Percentiles rank a stretch among this genome's conserved stretches.
Evolutionary conservation across 2,329 filamentous ascomycete genomes (phyloP).

Genomic region (Penicillium sp.): DNA sequence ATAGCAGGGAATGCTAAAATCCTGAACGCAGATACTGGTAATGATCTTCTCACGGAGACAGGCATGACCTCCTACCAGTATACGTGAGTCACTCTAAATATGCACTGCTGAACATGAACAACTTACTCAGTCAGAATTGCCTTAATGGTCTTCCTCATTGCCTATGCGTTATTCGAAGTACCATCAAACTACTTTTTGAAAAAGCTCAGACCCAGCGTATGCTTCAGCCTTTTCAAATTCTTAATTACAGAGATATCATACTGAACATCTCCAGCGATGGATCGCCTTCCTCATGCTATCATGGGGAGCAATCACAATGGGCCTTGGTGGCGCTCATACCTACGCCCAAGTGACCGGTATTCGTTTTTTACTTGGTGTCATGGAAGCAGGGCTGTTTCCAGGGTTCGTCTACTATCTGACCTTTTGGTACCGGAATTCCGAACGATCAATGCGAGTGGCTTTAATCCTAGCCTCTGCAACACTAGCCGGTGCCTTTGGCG

Average conservation of each 20-base stretch:
- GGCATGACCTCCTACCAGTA: slow-evolving; percentile 63
- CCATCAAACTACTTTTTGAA: slow-evolving; percentile 54
- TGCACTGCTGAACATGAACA: neutral
- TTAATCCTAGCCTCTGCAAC: slow-evolving; percentile 57
- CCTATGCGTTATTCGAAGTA: slow-evolving; percentile 52
- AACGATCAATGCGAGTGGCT: slow-evolving; percentile 59
- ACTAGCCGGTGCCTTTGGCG: slow-evolving; percentile 55
- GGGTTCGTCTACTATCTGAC: slow-evolving; percentile 50
- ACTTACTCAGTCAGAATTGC: slow-evolving; percentile 37
- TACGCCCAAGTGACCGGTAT: slow-evolving; percentile 47
- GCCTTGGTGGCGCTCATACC: slow-evolving; percentile 46
- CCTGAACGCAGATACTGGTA: slow-evolving; percentile 58
- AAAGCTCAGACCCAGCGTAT: slow-evolving; percentile 45
- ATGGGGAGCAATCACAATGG: slow-evolving; percentile 52
- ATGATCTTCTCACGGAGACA: slow-evolving; percentile 64
- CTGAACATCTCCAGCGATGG: slow-evolving; percentile 1
- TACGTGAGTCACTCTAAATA: slow-evolving; percentile 38
- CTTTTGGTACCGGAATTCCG: slow-evolving; percentile 58
- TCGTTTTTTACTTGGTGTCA: slow-evolving; percentile 51
- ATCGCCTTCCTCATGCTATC: slow-evolving; percentile 51
- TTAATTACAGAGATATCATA: neutral
- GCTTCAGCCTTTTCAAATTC: neutral
- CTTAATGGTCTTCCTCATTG: slow-evolving; percentile 50
- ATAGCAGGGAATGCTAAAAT: slow-evolving; percentile 59
- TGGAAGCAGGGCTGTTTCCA: slow-evolving; percentile 53